Percentiles rank a stretch among this genome's conserved stretches.
phyloP scores from a whole-genome alignment of 345 rosid species.

The Pugionium dolabratum region DNA sequence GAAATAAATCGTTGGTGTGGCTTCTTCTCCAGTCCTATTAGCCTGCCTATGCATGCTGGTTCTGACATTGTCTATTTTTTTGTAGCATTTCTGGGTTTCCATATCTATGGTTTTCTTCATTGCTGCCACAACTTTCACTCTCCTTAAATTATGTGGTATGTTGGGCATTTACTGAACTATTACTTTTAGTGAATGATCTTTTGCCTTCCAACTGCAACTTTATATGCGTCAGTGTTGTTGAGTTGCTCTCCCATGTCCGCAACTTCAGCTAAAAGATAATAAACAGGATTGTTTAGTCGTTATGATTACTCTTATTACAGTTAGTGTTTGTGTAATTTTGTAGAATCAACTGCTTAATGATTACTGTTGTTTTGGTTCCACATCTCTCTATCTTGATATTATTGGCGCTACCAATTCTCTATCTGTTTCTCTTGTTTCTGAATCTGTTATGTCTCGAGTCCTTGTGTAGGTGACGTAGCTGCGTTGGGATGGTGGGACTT shows the following conservation, averaged over 20 bases:
- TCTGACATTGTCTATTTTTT: constrained; percentile 38
- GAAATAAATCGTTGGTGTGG: neutral
- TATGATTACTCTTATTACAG: neutral
- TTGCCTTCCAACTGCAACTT: neutral
- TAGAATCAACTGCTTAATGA: neutral
- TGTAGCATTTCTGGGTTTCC: constrained; percentile 93
- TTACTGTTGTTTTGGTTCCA: constrained; percentile 2
- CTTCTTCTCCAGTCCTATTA: constrained; percentile 8
- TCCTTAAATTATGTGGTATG: constrained; percentile 87
- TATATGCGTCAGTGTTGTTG: neutral
- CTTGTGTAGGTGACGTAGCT: constrained; percentile 69
- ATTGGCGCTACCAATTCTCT: neutral
- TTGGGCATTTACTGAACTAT: neutral
- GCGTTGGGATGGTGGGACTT: constrained; percentile 42
- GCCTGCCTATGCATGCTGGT: constrained; percentile 25
- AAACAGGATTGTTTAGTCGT: neutral
- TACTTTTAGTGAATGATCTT: neutral
- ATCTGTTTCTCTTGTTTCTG: constrained; percentile 13
- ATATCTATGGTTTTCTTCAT: constrained; percentile 92
- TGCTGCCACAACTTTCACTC: constrained; percentile 85
- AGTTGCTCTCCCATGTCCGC: neutral
- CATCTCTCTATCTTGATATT: neutral
- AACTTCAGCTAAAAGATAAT: neutral
- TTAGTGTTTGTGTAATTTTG: neutral
- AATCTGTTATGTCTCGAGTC: constrained; percentile 9